These are phyloP conservation scores for Candida neerlandica DNA, from an alignment of 1,139 yeast species.

Conservation along the genomic window DNA sequence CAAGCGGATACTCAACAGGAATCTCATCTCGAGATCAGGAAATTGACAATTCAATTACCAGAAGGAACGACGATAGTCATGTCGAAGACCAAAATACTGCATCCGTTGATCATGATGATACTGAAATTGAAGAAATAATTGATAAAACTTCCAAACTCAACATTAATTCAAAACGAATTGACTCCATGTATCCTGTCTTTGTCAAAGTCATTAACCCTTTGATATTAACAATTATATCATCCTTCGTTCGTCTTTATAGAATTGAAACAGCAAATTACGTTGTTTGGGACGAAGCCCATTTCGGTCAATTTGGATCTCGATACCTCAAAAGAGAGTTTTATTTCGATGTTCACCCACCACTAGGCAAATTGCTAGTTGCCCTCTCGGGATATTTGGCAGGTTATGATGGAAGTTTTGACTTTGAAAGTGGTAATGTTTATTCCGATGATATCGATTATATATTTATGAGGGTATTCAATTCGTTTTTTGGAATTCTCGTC, in stretches of 20 bases:
- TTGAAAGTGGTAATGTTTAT: slow-evolving; percentile 60
- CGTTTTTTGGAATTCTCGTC: slow-evolving; percentile 61
- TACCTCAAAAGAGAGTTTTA: slow-evolving; percentile 68
- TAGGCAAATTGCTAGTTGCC: slow-evolving; percentile 72
- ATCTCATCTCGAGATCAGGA: background rate
- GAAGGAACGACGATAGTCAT: background rate
- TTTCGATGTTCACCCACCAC: slow-evolving; percentile 80
- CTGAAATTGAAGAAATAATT: slow-evolving; percentile 30
- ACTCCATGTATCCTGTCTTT: slow-evolving; percentile 15
- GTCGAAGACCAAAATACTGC: background rate
- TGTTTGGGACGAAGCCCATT: slow-evolving; percentile 97
- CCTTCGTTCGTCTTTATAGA: slow-evolving; percentile 65
- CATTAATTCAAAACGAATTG: slow-evolving; percentile 14
- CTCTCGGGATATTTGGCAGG: slow-evolving; percentile 69
- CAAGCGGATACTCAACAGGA: background rate
- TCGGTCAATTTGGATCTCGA: slow-evolving; percentile 67
- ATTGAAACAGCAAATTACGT: slow-evolving; percentile 68
- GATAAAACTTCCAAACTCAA: slow-evolving; percentile 28
- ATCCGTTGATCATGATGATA: slow-evolving; percentile 12
- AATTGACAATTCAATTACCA: background rate
- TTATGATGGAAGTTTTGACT: slow-evolving; percentile 64
- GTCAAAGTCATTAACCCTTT: slow-evolving; percentile 33
- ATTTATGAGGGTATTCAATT: slow-evolving; percentile 68
- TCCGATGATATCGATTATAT: slow-evolving; percentile 58
- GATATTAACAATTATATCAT: slow-evolving; percentile 56